Evolutionary conservation across 305 asterid genomes (phyloP), one percentile per base, ranked within the genome.

Genomic region (Stenogyne calaminthoides): DNA sequence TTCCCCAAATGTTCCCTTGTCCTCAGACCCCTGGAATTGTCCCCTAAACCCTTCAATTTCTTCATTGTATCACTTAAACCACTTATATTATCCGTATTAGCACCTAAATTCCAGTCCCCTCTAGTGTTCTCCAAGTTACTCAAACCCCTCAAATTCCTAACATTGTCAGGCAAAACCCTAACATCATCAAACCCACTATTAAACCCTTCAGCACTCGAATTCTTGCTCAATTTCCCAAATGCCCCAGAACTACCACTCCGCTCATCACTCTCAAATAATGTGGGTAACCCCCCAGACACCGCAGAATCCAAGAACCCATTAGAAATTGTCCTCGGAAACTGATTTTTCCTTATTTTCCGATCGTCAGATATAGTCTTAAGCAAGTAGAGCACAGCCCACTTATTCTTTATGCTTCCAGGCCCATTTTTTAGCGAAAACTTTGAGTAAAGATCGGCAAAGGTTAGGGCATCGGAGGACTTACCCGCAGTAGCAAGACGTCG

Each of bases 321-420:
- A 71, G 86, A 78, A 69, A 82, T 80, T 74, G 76, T 66, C 73
- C 78, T 64, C 12, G 67, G 60, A 40, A 77, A 63, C 71, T 79
- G 84, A 20, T 64, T 85, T 74, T 88, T 79, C 71, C 75, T 83
- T 42, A 67, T 47, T 72, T 81, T 87, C 56, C 90, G 85, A 80
- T 95, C 99, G 65, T 92, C 96, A 7, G 99, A 90, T 34, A 95
- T 74, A 37, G 93, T 87, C 80, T 95, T 91, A 60, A 95, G 92
- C 95, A 95, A 82, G 83, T 92, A 95, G 3, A 95, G 87, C 52
- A 92, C 89, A 8, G 96, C 93, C 99, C 99, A 95, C 84, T 95
- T 95, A 70, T 90, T 89, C 29, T 74, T 82, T 10, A 92, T 92
- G 39, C 95, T 84, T 3, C 99, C 99, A 3, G 92, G 91, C 15